These are phyloP conservation scores for Populus hybrid DNA, from an alignment of 441 rosid species.

Conservation along the genomic window DNA sequence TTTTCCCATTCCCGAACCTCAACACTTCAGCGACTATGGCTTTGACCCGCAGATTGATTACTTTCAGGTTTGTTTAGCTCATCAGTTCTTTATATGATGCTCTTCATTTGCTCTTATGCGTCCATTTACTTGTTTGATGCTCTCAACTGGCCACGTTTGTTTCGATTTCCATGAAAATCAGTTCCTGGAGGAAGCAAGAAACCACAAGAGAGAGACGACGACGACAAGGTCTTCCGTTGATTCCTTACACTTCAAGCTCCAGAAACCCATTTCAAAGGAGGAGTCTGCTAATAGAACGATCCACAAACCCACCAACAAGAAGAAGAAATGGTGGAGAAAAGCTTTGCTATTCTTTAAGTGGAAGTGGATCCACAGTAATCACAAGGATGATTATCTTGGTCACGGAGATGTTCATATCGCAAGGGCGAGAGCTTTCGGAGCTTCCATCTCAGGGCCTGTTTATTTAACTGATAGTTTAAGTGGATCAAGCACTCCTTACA, in stretches of 20 bases:
- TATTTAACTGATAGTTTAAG: constrained; percentile 65
- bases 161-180: constrained; percentile 6
- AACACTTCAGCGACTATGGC: constrained; percentile 83
- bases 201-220: constrained; percentile 49
- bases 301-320: constrained; percentile 47
- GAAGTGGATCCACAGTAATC: constrained; percentile 33
- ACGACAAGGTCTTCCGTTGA: constrained; percentile 37
- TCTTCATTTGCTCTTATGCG: background rate
- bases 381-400: constrained; percentile 7
- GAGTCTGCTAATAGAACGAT: constrained; percentile 29
- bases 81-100: too few species aligned
- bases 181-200: constrained; percentile 77
- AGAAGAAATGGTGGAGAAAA: constrained; percentile 66
- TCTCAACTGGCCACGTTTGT: background rate
- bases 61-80: constrained; percentile 46
- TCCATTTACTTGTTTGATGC: background rate
- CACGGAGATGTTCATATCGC: constrained; percentile 39
- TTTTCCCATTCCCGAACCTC: constrained; percentile 60
- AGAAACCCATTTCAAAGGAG: constrained; percentile 67
- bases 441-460: constrained; percentile 66
- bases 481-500: constrained; percentile 57
- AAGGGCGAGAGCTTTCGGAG: constrained; percentile 50
- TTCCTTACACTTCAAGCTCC: constrained; percentile 65
- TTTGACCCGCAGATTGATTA: constrained; percentile 82
- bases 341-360: constrained; percentile 57